Percentiles rank a stretch among this genome's conserved stretches.
Conservation (phyloP, 192 early-diverging fungal genomes). For the Coemansia sp. region DNA sequence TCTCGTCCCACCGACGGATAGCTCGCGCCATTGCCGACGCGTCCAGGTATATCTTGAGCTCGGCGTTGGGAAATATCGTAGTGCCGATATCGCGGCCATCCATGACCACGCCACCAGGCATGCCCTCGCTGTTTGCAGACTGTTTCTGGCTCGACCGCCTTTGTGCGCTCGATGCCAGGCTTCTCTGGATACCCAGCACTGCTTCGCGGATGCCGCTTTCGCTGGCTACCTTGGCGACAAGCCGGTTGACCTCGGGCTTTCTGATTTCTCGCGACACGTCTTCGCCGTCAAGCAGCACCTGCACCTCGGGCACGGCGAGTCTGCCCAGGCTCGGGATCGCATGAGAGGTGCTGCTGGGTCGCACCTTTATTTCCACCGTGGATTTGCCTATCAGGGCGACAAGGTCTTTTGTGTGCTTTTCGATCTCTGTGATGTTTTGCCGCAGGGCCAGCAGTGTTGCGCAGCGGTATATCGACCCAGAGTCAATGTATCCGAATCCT, state of each 20-base stretch:
- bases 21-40: constrained; percentile 66
- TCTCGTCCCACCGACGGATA: constrained; percentile 62
- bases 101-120: constrained; percentile 67
- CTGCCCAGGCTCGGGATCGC: constrained; percentile 10
- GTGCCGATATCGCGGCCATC: constrained; percentile 83
- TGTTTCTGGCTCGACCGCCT: constrained; percentile 7
- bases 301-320: constrained; percentile 33
- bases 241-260: constrained; percentile 53
- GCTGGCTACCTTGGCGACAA: constrained; percentile 61
- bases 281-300: constrained; percentile 53
- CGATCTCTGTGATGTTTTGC: constrained; percentile 12
- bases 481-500: constrained; percentile 73
- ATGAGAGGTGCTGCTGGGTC: constrained; percentile 11
- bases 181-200: constrained; percentile 57
- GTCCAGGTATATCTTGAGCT: constrained; percentile 74
- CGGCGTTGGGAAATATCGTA: constrained; percentile 67
- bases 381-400: constrained; percentile 21
- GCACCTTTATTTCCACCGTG: constrained; percentile 27
- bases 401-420: constrained; percentile 31
- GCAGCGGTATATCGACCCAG: constrained; percentile 66
- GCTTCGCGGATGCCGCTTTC: constrained; percentile 56
- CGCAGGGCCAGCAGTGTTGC: constrained; percentile 36
- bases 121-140: not conserved
- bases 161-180: constrained; percentile 47
- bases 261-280: constrained; percentile 68